Base-by-base conservation (phyloP, 2,329 filamentous ascomycete genomes). In the Biscogniauxia sp. region DNA sequence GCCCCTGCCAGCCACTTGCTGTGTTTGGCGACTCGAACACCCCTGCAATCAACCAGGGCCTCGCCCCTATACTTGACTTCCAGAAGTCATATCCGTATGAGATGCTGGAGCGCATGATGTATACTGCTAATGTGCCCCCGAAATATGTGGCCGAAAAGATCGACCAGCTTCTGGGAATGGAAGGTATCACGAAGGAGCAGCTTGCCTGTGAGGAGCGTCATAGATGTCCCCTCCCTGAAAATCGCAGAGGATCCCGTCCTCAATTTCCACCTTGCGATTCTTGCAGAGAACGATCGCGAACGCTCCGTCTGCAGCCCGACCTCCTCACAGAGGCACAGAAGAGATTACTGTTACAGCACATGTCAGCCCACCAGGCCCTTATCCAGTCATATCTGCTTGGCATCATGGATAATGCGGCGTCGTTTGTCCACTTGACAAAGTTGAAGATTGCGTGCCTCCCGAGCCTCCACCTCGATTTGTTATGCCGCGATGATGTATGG, bases 291-390 rank as follows among this genome's bases (percentile, higher is more conserved):
- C 58, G 57, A 51, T 66, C n/a, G 66, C 74, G 60, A 73, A 75
- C 57, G 57, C 23, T 66, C 55, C 66, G 70, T 4, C 70, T 88
- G n/a, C 79, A 82, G 50, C 87, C 87, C 2, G 76, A 77, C 1
- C 75, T 78, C 32, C 79, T 90, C n/a, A 84, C 83, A 0, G 79
- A 79, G 60, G 79, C 84, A n/a, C 89, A 91, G 70, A 85, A 82
- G 56, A 87, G 90, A 72, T 87, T 89, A 84, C 74, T 91, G 1
- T 75, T 88, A 45, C 88, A 91, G 70, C 84, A 86, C 3, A 83
- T 87, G 56, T 90, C 88, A 85, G 87, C 87, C 6, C 87, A 91
- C 64, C 79, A 84, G 57, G 88, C 87, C 19, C 88, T 91, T 70
- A 78, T 91, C 53, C 84, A 87, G 54, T 88, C 88, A 0, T 91